A percentile compares a stretch with the other conserved stretches of the same genome.
These are phyloP conservation scores for Monilinia laxa DNA, from an alignment of 2,329 filamentous ascomycete species.

Conservation along the genomic window DNA sequence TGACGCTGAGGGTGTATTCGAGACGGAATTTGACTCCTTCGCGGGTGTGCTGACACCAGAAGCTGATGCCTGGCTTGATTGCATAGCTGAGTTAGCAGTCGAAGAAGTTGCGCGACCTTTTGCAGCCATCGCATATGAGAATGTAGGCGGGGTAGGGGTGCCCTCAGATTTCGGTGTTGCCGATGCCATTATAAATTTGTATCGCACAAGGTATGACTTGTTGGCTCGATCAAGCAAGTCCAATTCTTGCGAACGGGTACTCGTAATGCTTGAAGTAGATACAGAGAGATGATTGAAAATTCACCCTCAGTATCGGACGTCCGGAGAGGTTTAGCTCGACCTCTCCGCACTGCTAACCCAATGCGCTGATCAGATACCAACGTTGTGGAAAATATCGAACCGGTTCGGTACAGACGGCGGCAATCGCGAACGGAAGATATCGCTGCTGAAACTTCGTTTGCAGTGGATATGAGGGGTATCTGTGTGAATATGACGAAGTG, in stretches of 20 bases:
- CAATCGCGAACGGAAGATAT: slow-evolving; percentile 5
- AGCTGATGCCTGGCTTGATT: slow-evolving; percentile 36
- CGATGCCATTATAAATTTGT: slow-evolving; percentile 44
- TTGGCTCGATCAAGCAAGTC: slow-evolving; percentile 17
- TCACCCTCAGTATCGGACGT: slow-evolving; percentile 39
- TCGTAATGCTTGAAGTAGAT: slow-evolving; percentile 14
- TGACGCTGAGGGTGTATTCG: slow-evolving; percentile 34
- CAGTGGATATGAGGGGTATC: neutral
- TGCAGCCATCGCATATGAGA: slow-evolving; percentile 95
- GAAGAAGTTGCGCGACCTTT: slow-evolving; percentile 60
- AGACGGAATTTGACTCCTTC: slow-evolving; percentile 35
- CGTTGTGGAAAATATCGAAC: slow-evolving; percentile 1
- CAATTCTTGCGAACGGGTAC: slow-evolving; percentile 12
- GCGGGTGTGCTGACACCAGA: slow-evolving; percentile 39
- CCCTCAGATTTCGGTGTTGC: slow-evolving; percentile 42
- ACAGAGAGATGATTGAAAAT: slow-evolving; percentile 30
- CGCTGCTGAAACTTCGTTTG: neutral
- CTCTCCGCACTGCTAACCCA: slow-evolving; percentile 40
- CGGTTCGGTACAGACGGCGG: slow-evolving; percentile 5
- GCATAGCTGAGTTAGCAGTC: slow-evolving; percentile 33
- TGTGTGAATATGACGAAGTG: neutral
- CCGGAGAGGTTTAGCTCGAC: slow-evolving; percentile 43
- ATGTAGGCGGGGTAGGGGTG: slow-evolving; percentile 52
- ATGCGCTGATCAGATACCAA: slow-evolving; percentile 30
- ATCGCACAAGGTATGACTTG: slow-evolving; percentile 17